phyloP scores from a whole-genome alignment of 108 stramenopile genomes.

The Nitzschia inconspicua region DNA sequence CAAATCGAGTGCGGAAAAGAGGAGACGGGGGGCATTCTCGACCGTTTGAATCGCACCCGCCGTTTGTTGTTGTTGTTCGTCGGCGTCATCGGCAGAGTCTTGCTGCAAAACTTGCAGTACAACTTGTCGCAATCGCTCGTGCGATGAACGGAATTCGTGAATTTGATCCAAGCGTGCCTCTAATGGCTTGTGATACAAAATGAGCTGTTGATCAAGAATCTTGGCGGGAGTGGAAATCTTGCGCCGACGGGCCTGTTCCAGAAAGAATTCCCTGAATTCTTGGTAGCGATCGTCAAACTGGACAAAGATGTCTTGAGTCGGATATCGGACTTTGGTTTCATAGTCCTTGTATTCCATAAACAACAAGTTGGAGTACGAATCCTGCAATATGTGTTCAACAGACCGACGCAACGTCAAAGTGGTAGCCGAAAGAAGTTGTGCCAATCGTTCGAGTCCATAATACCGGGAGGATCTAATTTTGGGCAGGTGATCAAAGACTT shows the following conservation, averaged over 20 bases:
- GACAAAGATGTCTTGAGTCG: slow-evolving; percentile 73
- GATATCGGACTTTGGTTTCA: slow-evolving; percentile 49
- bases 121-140: slow-evolving; percentile 65
- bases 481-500: slow-evolving; percentile 77
- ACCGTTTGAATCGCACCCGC: slow-evolving; percentile 62
- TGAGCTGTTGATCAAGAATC: slow-evolving; percentile 69
- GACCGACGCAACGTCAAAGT: slow-evolving; percentile 63
- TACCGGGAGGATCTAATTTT: slow-evolving; percentile 82
- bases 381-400: slow-evolving; percentile 51
- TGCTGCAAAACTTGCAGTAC: slow-evolving; percentile 60
- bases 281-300: slow-evolving; percentile 70
- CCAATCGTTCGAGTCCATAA: slow-evolving; percentile 80
- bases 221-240: slow-evolving; percentile 67
- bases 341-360: slow-evolving; percentile 72
- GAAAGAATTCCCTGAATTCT: slow-evolving; percentile 65
- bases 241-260: slow-evolving; percentile 58
- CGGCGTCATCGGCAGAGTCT: slow-evolving; percentile 31
- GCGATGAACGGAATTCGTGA: slow-evolving; percentile 68
- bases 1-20: slow-evolving; percentile 63
- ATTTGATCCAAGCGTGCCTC: slow-evolving; percentile 68
- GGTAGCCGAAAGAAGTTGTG: slow-evolving; percentile 77
- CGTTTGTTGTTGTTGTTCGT: slow-evolving; percentile 10
- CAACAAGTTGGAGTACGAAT: slow-evolving; percentile 52
- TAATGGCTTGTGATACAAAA: slow-evolving; percentile 64
- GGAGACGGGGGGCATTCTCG: slow-evolving; percentile 61